These are phyloP conservation scores for Zopfia rhizophila DNA, from an alignment of 2,329 filamentous ascomycete genomes.

Conservation along the genomic window DNA sequence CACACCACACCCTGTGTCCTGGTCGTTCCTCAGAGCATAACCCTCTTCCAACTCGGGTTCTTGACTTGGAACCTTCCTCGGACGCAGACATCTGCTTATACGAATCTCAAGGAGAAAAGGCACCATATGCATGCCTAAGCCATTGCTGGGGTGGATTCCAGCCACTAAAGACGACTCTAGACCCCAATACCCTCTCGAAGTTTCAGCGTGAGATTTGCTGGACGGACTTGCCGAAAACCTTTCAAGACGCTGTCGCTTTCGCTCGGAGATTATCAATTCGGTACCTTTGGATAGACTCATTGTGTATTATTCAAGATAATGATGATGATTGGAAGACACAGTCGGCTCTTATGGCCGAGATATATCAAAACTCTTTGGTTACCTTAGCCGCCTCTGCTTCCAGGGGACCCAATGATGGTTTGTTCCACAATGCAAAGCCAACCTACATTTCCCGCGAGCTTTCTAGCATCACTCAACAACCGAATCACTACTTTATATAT, in stretches of 20 bases:
- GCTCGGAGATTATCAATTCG: slow-evolving; percentile 26
- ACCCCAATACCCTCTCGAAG: neutral
- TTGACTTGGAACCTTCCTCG: slow-evolving; percentile 7
- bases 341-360: slow-evolving; percentile 20
- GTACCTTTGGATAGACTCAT: slow-evolving; percentile 38
- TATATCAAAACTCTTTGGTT: slow-evolving; percentile 19
- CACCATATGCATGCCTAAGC: slow-evolving; percentile 14
- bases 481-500: neutral
- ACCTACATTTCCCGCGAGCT: neutral
- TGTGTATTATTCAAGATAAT: slow-evolving; percentile 28
- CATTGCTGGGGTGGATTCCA: slow-evolving; percentile 8
- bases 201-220: neutral
- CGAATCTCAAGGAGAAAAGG: slow-evolving; percentile 2
- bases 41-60: slow-evolving; percentile 8
- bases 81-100: too few relatives aligned
- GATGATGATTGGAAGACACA: slow-evolving; percentile 21
- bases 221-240: slow-evolving; percentile 20
- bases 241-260: slow-evolving; percentile 27
- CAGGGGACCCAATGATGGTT: slow-evolving; percentile 1
- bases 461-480: neutral
- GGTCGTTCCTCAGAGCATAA: neutral
- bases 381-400: slow-evolving; percentile 23
- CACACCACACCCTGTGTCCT: slow-evolving; percentile 4
- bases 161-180: neutral
- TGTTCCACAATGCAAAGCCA: slow-evolving; percentile 10